These are phyloP conservation scores for Trichosporon ovoides DNA, from an alignment of 1,284 basidiomycete species.

Conservation along the genomic window DNA sequence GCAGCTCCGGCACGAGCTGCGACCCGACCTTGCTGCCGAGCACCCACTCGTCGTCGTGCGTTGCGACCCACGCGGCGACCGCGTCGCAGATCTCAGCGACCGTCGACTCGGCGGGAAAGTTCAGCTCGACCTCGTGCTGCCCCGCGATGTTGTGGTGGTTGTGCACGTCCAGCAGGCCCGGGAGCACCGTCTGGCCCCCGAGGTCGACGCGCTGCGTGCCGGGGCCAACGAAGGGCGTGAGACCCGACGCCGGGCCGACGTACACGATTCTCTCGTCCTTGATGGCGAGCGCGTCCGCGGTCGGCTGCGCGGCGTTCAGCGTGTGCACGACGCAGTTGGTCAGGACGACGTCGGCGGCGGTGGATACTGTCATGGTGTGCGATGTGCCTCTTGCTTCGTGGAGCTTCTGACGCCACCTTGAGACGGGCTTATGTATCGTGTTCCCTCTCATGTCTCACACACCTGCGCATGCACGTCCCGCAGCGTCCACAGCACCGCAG, in stretches of 20 bases:
- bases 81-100: slow-evolving; percentile 7
- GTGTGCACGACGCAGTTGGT: slow-evolving; percentile 8
- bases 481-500: too few species aligned
- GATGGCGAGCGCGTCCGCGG: neutral
- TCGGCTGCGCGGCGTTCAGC: slow-evolving; percentile 1
- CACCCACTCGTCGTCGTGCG: slow-evolving; percentile 6
- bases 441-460: too few species aligned
- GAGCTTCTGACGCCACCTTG: neutral
- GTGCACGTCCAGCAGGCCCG: slow-evolving; percentile 10
- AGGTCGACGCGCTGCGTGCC: neutral
- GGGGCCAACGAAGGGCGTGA: neutral
- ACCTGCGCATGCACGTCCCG: too few species aligned
- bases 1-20: neutral
- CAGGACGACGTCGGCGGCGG: slow-evolving; percentile 3
- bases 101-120: slow-evolving; percentile 3
- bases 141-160: slow-evolving; percentile 9
- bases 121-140: slow-evolving; percentile 2
- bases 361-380: neutral
- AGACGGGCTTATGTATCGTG: too few species aligned
- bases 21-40: slow-evolving; percentile 3
- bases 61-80: neutral
- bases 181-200: neutral
- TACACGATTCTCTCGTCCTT: neutral
- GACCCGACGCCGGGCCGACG: neutral
- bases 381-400: too few species aligned